phyloP scores from a whole-genome alignment of 2,329 filamentous ascomycete species.

The Tolypocladium tropicale region DNA sequence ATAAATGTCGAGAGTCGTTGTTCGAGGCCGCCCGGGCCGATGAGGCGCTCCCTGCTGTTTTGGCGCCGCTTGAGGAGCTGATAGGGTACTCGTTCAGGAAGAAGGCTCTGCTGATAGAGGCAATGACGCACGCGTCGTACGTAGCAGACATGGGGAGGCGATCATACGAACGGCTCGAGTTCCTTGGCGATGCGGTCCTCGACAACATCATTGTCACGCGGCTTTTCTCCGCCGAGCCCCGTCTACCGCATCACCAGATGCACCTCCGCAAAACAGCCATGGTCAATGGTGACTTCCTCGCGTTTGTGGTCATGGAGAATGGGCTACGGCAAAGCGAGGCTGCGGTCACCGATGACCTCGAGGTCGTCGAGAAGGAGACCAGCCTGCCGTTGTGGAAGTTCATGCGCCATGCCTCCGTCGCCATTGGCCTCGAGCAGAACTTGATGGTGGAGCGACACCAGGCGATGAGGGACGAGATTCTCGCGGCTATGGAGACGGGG shows the following conservation, averaged over 20 bases:
- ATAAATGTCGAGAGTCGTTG: slow-evolving; percentile 29
- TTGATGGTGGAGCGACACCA: slow-evolving; percentile 34
- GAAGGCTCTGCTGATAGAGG: slow-evolving; percentile 61
- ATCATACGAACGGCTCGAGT: slow-evolving; percentile 67
- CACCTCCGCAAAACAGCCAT: slow-evolving; percentile 65
- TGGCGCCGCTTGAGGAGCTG: slow-evolving; percentile 48
- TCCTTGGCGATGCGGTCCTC: slow-evolving; percentile 76
- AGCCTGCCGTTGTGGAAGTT: slow-evolving; percentile 54
- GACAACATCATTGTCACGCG: slow-evolving; percentile 62
- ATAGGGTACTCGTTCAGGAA: slow-evolving; percentile 64
- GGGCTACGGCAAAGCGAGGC: slow-evolving; percentile 12
- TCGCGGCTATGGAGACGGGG: slow-evolving; percentile 36
- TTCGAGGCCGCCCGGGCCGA: slow-evolving; percentile 27
- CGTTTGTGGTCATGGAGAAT: slow-evolving; percentile 57
- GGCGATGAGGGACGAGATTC: slow-evolving; percentile 36
- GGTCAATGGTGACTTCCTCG: slow-evolving; percentile 72
- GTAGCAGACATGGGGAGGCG: slow-evolving; percentile 27
- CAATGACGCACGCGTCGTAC: slow-evolving; percentile 66
- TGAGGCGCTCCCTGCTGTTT: slow-evolving; percentile 24
- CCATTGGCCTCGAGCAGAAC: slow-evolving; percentile 37
- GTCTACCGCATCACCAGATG: slow-evolving; percentile 48
- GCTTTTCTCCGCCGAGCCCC: slow-evolving; percentile 38
- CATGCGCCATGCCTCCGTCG: slow-evolving; percentile 46
- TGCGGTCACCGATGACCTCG: slow-evolving; percentile 6
- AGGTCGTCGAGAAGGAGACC: slow-evolving; percentile 10